Evolutionary conservation across 192 early-diverging fungal genomes (phyloP), one percentile per base, ranked within the genome.

Genomic region (Backusella tarrabulga): DNA sequence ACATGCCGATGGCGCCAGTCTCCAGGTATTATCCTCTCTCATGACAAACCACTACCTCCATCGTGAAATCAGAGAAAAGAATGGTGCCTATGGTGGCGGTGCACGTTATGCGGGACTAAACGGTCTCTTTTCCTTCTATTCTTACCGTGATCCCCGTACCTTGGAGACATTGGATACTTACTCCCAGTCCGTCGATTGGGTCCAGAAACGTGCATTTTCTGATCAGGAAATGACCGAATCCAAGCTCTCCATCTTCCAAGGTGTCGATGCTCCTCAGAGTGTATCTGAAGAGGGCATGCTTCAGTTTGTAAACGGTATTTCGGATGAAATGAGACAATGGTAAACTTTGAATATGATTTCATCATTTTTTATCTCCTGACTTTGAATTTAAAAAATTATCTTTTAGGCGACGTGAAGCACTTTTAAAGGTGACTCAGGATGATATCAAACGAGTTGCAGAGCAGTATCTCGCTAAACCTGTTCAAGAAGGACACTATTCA

Each of bases 51-150:
- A 94, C 76, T 97, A 88, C 82, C 82, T 99, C n/a, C 97, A 99
- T 83, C 94, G 95, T 56, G 97, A 99, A 84, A 93, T 99, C 67
- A 92, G 97, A 77, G 97, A 99, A 79, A 96, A 95, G 87, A 95
- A 95, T 79, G 97, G 97, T 34, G 97, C 97, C 3, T 99, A 99
- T 82, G 96, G 97, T 32, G 97, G 94, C n/a, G 96, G 96, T 12
- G 90, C 95, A 1, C 73, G 78, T 1, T 96, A 93, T 83, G 86
- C 88, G n/a, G 82, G 91, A 0, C 77, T 90, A 0, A 91, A 91
- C 21, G 97, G 96, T 15, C 72, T 95, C 14, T 93, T 98, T 75
- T 92, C 92, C 2, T 94, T 98, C 84, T 96, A 86, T 75, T 97
- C 97, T 34, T 99, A 99, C 87, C 92, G 97, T 42, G 97, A 99